phyloP scores from a whole-genome alignment of 2,329 filamentous ascomycete genomes.

The Pestalotiopsis sp. region DNA sequence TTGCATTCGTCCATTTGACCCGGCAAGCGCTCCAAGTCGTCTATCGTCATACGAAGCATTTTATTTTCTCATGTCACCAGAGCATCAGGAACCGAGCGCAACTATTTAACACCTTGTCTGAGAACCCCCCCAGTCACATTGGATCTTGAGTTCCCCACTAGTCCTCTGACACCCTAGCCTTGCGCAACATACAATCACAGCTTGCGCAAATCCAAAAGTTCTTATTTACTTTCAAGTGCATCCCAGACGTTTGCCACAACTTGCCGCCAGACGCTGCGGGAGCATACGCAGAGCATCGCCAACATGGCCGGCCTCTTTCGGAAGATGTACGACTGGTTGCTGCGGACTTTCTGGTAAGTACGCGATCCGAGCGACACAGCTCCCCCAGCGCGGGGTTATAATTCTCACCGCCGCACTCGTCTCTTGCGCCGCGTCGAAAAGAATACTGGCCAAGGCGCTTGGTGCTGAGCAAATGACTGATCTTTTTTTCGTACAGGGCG shows the following conservation, averaged over 20 bases:
- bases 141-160: slow-evolving; percentile 14
- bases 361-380: slow-evolving; percentile 20
- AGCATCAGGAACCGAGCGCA: slow-evolving; percentile 32
- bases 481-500: slow-evolving; percentile 63
- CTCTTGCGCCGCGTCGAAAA: not conserved
- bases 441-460: not conserved
- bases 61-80: slow-evolving; percentile 39
- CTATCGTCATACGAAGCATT: slow-evolving; percentile 45
- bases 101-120: slow-evolving; percentile 42
- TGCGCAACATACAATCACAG: slow-evolving; percentile 14
- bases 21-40: slow-evolving; percentile 31
- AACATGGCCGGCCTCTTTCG: slow-evolving; percentile 91
- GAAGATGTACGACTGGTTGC: slow-evolving; percentile 95
- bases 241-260: not conserved
- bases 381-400: slow-evolving; percentile 29
- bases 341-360: slow-evolving; percentile 94
- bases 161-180: slow-evolving; percentile 15
- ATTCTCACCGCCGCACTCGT: slow-evolving; percentile 23
- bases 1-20: slow-evolving; percentile 27
- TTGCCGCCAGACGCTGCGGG: not conserved
- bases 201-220: slow-evolving; percentile 15
- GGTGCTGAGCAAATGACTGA: slow-evolving; percentile 16
- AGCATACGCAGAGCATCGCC: slow-evolving; percentile 14
- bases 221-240: not conserved
- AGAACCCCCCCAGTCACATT: slow-evolving; percentile 22